phyloP scores from a whole-genome alignment of 148 eudicot genomes.

The Gaultheria prostrata region DNA sequence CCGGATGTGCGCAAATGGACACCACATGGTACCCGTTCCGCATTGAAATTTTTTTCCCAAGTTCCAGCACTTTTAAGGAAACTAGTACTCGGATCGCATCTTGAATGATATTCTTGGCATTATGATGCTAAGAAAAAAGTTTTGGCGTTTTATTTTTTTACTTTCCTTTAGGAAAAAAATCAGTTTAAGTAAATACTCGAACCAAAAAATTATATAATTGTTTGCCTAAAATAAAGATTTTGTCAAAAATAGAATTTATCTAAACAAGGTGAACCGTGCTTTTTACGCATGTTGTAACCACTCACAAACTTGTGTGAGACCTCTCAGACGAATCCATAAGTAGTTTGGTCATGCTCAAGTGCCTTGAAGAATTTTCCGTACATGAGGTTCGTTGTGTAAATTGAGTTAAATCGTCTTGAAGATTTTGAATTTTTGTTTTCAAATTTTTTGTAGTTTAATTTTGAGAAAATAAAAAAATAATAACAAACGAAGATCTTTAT shows the following conservation, averaged over 20 bases:
- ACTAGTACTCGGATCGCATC: too few species aligned
- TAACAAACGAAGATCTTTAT: not conserved
- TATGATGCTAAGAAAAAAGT: not conserved
- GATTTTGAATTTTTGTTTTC: not conserved
- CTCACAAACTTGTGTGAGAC: not conserved
- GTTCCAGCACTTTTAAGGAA: too few species aligned
- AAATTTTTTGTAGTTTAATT: not conserved
- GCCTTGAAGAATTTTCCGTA: not conserved
- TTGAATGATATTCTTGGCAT: too few species aligned
- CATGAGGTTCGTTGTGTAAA: not conserved
- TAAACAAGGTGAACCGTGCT: not conserved
- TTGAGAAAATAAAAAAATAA: not conserved
- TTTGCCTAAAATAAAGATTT: not conserved
- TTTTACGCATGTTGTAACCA: not conserved
- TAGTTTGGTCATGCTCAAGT: not conserved
- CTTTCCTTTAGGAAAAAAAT: too few species aligned
- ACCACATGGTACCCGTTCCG: too few species aligned
- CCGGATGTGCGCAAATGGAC: too few species aligned
- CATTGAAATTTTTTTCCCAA: too few species aligned
- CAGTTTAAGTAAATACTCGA: too few species aligned
- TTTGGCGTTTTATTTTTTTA: not conserved
- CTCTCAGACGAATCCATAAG: not conserved
- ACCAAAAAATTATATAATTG: not conserved
- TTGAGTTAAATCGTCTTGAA: not conserved
- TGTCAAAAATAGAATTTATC: too few species aligned